phyloP scores from a whole-genome alignment of 495 filamentous ascomycete species.

The Clohesyomyces aquaticus region DNA sequence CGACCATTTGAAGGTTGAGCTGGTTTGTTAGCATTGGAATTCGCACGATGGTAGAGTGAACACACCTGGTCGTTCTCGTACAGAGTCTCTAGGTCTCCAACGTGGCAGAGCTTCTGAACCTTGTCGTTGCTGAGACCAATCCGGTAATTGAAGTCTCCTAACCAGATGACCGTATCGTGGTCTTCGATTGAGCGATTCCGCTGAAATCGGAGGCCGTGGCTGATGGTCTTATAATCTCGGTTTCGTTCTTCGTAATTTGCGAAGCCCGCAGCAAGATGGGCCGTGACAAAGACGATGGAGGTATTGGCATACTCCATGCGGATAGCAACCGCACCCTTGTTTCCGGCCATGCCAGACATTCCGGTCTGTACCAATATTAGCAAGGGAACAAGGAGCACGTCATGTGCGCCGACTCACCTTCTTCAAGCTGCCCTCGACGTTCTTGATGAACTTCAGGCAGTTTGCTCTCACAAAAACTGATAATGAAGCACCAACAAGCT shows the following conservation, averaged over 20 bases:
- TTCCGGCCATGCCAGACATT: conserved; percentile 94
- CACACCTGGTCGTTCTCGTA: conserved; percentile 84
- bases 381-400: no score
- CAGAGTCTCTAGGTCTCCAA: conserved; percentile 72
- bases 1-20: conserved; percentile 96
- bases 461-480: conserved; percentile 86
- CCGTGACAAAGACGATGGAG: conserved; percentile 91
- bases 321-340: conserved; percentile 97
- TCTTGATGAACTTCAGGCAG: conserved; percentile 79
- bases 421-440: conserved; percentile 93
- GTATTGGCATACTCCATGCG: conserved; percentile 95
- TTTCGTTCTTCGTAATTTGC: conserved; percentile 97
- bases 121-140: conserved; percentile 83
- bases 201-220: conserved; percentile 84
- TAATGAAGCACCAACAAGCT: conserved; percentile 91
- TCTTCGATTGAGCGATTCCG: conserved; percentile 86
- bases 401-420: conserved; percentile 66
- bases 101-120: conserved; percentile 72
- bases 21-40: conserved; percentile 43
- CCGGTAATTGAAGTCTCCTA: conserved; percentile 98
- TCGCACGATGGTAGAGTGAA: background rate
- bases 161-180: conserved; percentile 94
- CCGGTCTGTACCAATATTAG: conserved; percentile 65
- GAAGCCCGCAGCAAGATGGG: conserved; percentile 95
- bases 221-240: conserved; percentile 87